Evolutionary conservation across 1,284 basidiomycete species (phyloP).

Genomic region (Ceratobasidium sp.): DNA sequence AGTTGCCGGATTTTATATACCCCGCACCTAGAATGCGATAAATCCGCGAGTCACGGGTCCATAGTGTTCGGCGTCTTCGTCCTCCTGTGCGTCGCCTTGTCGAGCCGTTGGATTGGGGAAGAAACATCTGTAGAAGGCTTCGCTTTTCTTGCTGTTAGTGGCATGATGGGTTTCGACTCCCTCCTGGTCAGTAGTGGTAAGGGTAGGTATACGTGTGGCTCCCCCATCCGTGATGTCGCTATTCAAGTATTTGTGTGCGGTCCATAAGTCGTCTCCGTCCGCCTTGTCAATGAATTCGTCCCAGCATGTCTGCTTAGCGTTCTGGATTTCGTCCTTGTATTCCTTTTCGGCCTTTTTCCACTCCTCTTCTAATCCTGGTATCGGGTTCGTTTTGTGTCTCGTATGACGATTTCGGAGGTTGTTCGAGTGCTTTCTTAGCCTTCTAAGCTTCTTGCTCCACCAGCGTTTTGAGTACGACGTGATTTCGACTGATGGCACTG

Average conservation of each 20-base stretch:
- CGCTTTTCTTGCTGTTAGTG: slow-evolving; percentile 36
- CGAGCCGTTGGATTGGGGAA: too few species aligned
- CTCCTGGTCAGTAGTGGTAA: not conserved
- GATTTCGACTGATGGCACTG: too few species aligned
- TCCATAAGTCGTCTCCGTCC: slow-evolving; percentile 39
- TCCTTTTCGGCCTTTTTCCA: not conserved
- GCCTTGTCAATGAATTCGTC: slow-evolving; percentile 40
- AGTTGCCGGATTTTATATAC: too few species aligned
- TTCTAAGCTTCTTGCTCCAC: slow-evolving; percentile 40
- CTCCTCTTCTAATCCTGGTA: not conserved
- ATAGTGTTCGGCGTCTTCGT: too few species aligned
- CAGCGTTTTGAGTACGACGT: too few species aligned
- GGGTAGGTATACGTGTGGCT: slow-evolving; percentile 35
- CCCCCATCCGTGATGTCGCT: not conserved
- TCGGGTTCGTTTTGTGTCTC: slow-evolving; percentile 6
- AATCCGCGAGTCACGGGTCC: too few species aligned
- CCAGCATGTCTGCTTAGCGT: slow-evolving; percentile 40
- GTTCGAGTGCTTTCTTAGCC: slow-evolving; percentile 21
- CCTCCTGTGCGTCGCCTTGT: too few species aligned
- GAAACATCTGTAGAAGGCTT: slow-evolving; percentile 30
- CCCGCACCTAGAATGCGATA: too few species aligned
- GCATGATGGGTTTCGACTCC: not conserved
- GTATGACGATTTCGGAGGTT: not conserved
- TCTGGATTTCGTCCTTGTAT: not conserved
- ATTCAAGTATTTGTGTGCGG: slow-evolving; percentile 36